phyloP scores from a whole-genome alignment of 805 yeast genomes.

The Starmera dryadoides region DNA sequence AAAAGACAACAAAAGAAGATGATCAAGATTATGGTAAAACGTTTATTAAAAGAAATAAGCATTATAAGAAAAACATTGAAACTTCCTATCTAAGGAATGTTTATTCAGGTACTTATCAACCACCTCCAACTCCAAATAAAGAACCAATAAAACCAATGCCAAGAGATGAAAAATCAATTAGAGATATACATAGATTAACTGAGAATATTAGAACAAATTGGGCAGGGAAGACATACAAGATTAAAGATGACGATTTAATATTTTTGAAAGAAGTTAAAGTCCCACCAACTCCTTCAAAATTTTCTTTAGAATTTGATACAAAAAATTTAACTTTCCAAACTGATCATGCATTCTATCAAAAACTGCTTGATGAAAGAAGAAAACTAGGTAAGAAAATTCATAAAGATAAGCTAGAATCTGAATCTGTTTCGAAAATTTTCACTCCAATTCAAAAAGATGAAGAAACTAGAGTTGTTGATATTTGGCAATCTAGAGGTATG shows the following conservation, averaged over 20 bases:
- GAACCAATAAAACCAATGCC: constrained; percentile 14
- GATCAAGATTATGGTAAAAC: constrained; percentile 30
- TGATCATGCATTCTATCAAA: constrained; percentile 36
- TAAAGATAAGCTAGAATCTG: constrained; percentile 26
- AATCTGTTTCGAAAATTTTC: constrained; percentile 16
- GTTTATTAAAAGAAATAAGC: constrained; percentile 18
- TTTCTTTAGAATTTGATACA: constrained; percentile 19
- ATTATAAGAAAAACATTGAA: constrained; percentile 10
- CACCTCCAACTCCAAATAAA: constrained; percentile 20
- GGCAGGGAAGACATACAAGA: background rate
- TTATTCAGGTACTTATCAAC: constrained; percentile 26
- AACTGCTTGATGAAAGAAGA: constrained; percentile 34
- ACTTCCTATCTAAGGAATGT: constrained; percentile 24
- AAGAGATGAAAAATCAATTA: constrained; percentile 8
- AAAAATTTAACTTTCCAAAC: constrained; percentile 22
- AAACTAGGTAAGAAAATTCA: constrained; percentile 27
- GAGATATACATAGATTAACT: constrained; percentile 2
- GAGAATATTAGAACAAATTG: constrained; percentile 3
- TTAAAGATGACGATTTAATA: constrained; percentile 9
- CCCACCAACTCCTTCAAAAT: constrained; percentile 11
- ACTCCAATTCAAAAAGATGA: constrained; percentile 19
- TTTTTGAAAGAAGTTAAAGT: constrained; percentile 12
- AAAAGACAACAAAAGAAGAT: background rate
- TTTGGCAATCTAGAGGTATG: constrained; percentile 19
- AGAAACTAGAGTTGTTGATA: constrained; percentile 16